A percentile compares a stretch with the other conserved stretches of the same genome.
Evolutionary conservation across 352 stramenopile genomes (phyloP).

Genomic region (Globisporangium megalacanthum): DNA sequence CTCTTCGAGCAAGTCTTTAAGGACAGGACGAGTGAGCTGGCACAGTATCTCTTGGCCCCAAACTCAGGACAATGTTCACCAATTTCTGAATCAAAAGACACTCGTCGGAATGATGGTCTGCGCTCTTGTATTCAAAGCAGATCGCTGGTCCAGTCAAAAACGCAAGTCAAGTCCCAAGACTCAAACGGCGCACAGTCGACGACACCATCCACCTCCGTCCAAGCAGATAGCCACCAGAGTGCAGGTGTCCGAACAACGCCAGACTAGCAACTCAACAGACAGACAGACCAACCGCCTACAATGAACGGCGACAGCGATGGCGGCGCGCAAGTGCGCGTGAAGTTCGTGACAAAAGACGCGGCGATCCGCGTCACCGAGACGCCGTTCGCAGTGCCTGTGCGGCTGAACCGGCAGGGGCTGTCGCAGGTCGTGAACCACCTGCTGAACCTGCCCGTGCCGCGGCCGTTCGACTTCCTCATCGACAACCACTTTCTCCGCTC

Average conservation of each 20-base stretch:
- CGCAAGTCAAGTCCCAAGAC: too few species aligned
- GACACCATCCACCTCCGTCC: constrained; percentile 10
- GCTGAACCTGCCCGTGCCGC: constrained; percentile 46
- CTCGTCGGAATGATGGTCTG: not conserved
- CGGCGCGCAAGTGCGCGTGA: constrained; percentile 68
- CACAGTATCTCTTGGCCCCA: too few species aligned
- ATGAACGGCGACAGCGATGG: not conserved
- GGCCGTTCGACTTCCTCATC: constrained; percentile 86
- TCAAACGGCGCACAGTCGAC: constrained; percentile 2
- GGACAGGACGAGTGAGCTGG: too few species aligned
- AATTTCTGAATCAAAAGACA: constrained; percentile 8
- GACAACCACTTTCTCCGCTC: constrained; percentile 71
- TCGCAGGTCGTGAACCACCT: constrained; percentile 90
- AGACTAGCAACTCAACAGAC: too few species aligned
- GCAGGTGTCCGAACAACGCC: too few species aligned
- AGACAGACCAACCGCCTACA: too few species aligned
- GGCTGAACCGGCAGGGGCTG: constrained; percentile 70
- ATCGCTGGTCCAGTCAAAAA: constrained; percentile 11
- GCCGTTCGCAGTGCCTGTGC: constrained; percentile 82
- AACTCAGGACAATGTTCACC: not conserved
- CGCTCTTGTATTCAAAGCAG: not conserved
- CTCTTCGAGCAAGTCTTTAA: too few species aligned
- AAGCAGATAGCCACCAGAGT: too few species aligned
- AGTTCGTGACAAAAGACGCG: constrained; percentile 87
- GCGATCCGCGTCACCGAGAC: constrained; percentile 87